A percentile compares a stretch with the other conserved stretches of the same genome.
These are phyloP conservation scores for Ambrosiella beaveri DNA, from an alignment of 2,329 filamentous ascomycete species.

Conservation along the genomic window DNA sequence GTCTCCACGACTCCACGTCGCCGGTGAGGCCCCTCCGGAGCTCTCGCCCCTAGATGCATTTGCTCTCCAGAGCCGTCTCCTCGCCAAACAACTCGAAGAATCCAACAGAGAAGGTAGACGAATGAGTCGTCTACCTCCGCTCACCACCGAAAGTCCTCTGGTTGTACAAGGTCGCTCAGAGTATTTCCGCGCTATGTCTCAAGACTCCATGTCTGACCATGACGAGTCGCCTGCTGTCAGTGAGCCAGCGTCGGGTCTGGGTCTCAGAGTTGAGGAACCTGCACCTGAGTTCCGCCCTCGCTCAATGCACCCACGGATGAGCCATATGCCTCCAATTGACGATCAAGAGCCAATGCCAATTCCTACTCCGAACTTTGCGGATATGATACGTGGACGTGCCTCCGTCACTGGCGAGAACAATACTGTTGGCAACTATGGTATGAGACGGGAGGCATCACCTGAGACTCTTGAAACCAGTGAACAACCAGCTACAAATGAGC, in stretches of 20 bases:
- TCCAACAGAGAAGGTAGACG: slow-evolving; percentile 55
- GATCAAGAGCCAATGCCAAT: slow-evolving; percentile 15
- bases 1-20: slow-evolving; percentile 61
- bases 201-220: slow-evolving; percentile 32
- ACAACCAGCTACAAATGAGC: slow-evolving; percentile 28
- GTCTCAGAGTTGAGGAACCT: slow-evolving; percentile 38
- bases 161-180: slow-evolving; percentile 56
- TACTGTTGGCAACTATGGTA: slow-evolving; percentile 26
- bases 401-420: slow-evolving; percentile 3
- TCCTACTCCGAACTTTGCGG: slow-evolving; percentile 7
- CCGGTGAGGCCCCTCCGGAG: slow-evolving; percentile 70
- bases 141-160: slow-evolving; percentile 68
- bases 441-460: slow-evolving; percentile 41
- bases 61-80: slow-evolving; percentile 71
- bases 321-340: slow-evolving; percentile 35
- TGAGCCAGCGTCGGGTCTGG: slow-evolving; percentile 24
- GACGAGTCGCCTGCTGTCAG: slow-evolving; percentile 14
- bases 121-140: slow-evolving; percentile 69
- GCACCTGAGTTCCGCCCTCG: slow-evolving; percentile 40
- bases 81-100: slow-evolving; percentile 76
- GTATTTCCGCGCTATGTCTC: slow-evolving; percentile 61
- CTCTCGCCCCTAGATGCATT: slow-evolving; percentile 92
- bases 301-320: slow-evolving; percentile 62
- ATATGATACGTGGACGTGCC: slow-evolving; percentile 10
- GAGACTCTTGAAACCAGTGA: slow-evolving; percentile 22